Evolutionary conservation across 345 rosid species (phyloP).

Genomic region (Aurinia saxatilis): DNA sequence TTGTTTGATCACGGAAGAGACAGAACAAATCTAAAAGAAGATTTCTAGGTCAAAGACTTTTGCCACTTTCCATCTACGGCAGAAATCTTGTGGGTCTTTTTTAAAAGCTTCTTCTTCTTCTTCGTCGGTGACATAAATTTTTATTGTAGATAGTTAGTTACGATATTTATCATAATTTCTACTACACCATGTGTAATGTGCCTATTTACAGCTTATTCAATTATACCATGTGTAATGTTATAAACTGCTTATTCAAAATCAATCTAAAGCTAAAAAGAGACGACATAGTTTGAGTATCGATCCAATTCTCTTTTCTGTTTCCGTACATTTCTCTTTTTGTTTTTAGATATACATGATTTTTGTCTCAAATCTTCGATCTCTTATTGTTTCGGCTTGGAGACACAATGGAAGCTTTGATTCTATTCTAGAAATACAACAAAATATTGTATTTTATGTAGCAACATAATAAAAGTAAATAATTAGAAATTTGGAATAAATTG

Average conservation of each 20-base stretch:
- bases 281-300: too few relatives aligned
- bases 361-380: too few relatives aligned
- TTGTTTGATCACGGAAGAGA: constrained; percentile 21
- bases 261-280: neutral
- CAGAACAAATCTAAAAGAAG: constrained; percentile 1
- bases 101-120: constrained; percentile 13
- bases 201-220: neutral
- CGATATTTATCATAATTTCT: too few relatives aligned
- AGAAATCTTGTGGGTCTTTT: constrained; percentile 25
- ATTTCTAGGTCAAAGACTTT: constrained; percentile 19
- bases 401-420: too few relatives aligned
- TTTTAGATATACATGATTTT: too few relatives aligned
- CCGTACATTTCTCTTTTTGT: too few relatives aligned
- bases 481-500: too few relatives aligned
- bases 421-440: too few relatives aligned
- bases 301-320: too few relatives aligned
- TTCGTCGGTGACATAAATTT: constrained; percentile 25
- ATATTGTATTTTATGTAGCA: too few relatives aligned
- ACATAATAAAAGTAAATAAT: too few relatives aligned
- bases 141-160: neutral
- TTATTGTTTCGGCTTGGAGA: too few relatives aligned
- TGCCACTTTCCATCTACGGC: constrained; percentile 25
- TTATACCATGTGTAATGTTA: neutral
- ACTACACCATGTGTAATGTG: constrained; percentile 5
- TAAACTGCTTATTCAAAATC: neutral